Conservation (phyloP, 768 basidiomycete species). For the Termitomyces heimii region DNA sequence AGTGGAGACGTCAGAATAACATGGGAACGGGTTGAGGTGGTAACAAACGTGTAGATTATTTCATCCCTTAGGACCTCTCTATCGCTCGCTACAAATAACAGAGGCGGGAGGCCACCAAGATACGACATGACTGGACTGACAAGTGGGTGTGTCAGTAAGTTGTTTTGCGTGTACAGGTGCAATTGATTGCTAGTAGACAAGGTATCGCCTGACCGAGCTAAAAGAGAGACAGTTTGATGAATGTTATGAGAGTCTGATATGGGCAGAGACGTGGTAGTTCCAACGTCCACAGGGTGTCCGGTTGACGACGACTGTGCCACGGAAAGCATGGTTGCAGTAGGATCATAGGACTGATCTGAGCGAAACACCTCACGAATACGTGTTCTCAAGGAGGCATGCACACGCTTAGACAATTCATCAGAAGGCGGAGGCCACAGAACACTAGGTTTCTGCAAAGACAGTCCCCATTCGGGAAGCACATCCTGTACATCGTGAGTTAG, state of each 20-base stretch:
- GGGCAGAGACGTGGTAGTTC: conserved; percentile 40
- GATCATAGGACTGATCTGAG: conserved; percentile 19
- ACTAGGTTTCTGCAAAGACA: conserved; percentile 75
- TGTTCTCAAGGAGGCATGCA: conserved; percentile 54
- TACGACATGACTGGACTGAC: conserved; percentile 78
- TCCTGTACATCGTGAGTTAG: conserved; percentile 42
- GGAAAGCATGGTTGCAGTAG: conserved; percentile 15
- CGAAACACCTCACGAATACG: conserved; percentile 55
- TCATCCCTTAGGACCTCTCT: conserved; percentile 93
- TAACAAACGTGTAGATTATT: conserved; percentile 72
- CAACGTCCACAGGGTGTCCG: conserved; percentile 38
- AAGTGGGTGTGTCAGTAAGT: conserved; percentile 69
- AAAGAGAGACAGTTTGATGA: conserved; percentile 40
- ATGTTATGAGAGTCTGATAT: conserved; percentile 24
- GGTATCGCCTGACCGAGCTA: conserved; percentile 42
- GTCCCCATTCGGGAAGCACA: conserved; percentile 69
- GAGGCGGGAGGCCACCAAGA: conserved; percentile 86
- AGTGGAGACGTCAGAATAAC: conserved; percentile 1
- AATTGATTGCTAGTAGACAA: conserved; percentile 63
- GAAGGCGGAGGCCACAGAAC: conserved; percentile 74
- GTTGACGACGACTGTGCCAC: conserved; percentile 18
- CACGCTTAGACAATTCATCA: conserved; percentile 50
- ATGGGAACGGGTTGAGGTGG: neutral
- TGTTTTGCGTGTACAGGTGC: conserved; percentile 84
- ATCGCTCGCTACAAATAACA: conserved; percentile 81